Conservation (phyloP, 75 land plant genomes). For the Adiantum capillusveneris region DNA sequence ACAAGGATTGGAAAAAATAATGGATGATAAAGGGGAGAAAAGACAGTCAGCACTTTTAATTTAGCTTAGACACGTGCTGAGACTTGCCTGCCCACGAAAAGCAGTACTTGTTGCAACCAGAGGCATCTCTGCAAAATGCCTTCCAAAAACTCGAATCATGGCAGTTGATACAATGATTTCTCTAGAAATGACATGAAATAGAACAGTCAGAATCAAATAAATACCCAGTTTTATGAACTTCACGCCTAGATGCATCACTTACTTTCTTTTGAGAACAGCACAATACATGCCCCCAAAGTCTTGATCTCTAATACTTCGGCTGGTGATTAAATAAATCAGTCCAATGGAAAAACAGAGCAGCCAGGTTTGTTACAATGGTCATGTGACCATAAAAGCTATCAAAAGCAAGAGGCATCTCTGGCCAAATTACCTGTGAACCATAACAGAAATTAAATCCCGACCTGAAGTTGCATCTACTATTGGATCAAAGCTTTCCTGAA, state of each 20-base stretch:
- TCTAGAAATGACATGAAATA: conserved; percentile 20
- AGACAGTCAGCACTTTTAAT: too few species aligned
- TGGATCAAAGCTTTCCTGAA: conserved; percentile 81
- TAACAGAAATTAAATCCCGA: conserved; percentile 74
- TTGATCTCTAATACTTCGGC: conserved; percentile 60
- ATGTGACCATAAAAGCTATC: too few species aligned
- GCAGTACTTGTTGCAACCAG: conserved; percentile 58
- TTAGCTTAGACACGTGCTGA: too few species aligned
- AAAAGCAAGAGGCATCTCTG: too few species aligned
- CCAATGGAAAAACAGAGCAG: too few species aligned
- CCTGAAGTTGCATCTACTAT: conserved; percentile 55
- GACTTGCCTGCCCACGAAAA: conserved; percentile 56
- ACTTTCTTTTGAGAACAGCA: conserved; percentile 67
- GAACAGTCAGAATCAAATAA: background rate
- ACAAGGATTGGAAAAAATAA: too few species aligned
- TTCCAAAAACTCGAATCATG: conserved; percentile 69
- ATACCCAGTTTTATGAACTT: too few species aligned
- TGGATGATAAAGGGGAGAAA: too few species aligned
- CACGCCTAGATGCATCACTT: conserved; percentile 20
- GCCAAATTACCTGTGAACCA: conserved; percentile 78
- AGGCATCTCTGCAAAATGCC: conserved; percentile 77
- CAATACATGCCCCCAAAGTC: conserved; percentile 88
- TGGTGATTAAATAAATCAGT: conserved; percentile 39
- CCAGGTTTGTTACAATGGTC: too few species aligned
- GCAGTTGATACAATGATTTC: conserved; percentile 63